These are phyloP conservation scores for Flaveria linearis DNA, from an alignment of 129 eudicot genomes.

Conservation along the genomic window DNA sequence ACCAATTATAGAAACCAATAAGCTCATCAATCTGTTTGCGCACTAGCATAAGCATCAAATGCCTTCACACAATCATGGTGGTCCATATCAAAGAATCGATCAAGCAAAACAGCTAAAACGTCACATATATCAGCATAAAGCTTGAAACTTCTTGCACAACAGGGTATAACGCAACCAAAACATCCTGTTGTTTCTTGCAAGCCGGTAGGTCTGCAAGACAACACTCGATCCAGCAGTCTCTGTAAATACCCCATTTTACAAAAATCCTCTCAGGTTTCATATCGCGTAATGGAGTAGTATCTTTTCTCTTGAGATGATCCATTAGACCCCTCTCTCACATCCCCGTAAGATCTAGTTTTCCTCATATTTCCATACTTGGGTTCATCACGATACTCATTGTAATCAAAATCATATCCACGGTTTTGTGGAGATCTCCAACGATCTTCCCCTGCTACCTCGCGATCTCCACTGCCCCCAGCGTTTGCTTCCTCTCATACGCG, in stretches of 20 bases:
- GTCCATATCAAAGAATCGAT: conserved; percentile 84
- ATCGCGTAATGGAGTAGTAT: conserved; percentile 67
- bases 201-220: conserved; percentile 70
- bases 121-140: conserved; percentile 79
- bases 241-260: conserved; percentile 79
- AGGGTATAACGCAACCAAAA: conserved; percentile 62
- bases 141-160: conserved; percentile 79
- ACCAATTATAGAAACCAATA: conserved; percentile 68
- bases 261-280: conserved; percentile 74
- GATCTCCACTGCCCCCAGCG: conserved; percentile 44
- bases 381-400: conserved; percentile 49
- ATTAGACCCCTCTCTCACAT: conserved; percentile 50
- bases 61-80: conserved; percentile 79
- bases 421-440: conserved; percentile 63
- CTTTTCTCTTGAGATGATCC: conserved; percentile 42
- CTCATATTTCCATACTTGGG: conserved; percentile 64
- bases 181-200: conserved; percentile 77
- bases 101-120: conserved; percentile 67
- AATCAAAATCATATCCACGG: conserved; percentile 51
- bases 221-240: conserved; percentile 68
- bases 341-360: conserved; percentile 65
- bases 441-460: conserved; percentile 53
- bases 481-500: conserved; percentile 51
- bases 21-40: conserved; percentile 92
- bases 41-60: conserved; percentile 64